phyloP scores from a whole-genome alignment of 2,329 filamentous ascomycete species.

The Xylaria multiplex region DNA sequence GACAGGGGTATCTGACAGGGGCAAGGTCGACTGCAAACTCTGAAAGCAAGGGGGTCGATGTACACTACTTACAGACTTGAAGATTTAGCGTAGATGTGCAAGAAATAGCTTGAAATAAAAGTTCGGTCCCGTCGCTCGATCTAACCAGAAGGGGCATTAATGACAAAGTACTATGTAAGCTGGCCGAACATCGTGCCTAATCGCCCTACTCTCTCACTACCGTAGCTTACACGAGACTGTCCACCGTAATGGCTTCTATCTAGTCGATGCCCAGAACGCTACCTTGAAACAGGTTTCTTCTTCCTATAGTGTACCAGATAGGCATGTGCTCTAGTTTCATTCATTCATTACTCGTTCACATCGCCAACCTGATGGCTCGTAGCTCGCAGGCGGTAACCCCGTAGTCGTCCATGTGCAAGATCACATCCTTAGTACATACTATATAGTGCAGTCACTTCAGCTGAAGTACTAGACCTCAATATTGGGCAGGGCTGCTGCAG shows the following conservation, averaged over 20 bases:
- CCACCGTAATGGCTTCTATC: neutral
- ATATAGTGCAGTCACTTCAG: slow-evolving; percentile 7
- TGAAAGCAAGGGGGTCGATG: neutral
- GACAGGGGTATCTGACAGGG: slow-evolving; percentile 31
- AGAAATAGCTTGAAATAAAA: neutral
- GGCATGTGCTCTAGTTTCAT: neutral
- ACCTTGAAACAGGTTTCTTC: neutral
- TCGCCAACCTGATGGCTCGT: neutral
- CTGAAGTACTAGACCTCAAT: slow-evolving; percentile 32
- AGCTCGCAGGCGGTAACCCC: no score
- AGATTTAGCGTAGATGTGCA: neutral
- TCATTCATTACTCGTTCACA: neutral
- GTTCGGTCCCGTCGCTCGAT: slow-evolving; percentile 8
- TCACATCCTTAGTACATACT: neutral
- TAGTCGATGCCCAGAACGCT: slow-evolving; percentile 1
- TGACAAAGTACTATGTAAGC: neutral
- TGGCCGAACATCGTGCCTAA: neutral
- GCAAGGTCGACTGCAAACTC: neutral
- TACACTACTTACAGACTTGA: no score
- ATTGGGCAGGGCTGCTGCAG: slow-evolving; percentile 31
- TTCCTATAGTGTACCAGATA: neutral
- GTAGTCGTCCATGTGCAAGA: neutral
- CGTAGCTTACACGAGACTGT: neutral
- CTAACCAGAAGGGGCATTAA: slow-evolving; percentile 33
- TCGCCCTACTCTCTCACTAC: no score